Evolutionary conservation across 352 stramenopile genomes (phyloP).

Genomic region (Globisporangium megalacanthum): DNA sequence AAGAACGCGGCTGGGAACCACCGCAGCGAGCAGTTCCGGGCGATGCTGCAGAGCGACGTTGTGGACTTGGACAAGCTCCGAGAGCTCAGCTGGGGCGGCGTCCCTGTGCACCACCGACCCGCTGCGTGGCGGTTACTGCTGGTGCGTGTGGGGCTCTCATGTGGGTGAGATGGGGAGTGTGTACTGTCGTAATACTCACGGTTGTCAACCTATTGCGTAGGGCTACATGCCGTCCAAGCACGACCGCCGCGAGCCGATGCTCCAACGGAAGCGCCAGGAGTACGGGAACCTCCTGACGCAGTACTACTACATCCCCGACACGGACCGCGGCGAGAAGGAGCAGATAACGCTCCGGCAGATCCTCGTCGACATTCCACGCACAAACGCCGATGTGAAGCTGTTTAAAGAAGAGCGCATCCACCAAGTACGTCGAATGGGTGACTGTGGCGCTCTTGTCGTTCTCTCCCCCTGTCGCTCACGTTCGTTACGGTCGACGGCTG

Average conservation of each 20-base stretch:
- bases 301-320: slow-evolving; percentile 97
- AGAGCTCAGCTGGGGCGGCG: slow-evolving; percentile 89
- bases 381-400: slow-evolving; percentile 93
- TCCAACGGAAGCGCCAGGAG: slow-evolving; percentile 94
- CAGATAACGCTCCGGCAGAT: slow-evolving; percentile 95
- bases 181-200: neutral
- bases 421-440: slow-evolving; percentile 34
- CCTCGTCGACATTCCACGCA: slow-evolving; percentile 98
- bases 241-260: slow-evolving; percentile 83
- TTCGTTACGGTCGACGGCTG: slow-evolving; percentile 2
- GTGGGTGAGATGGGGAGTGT: neutral
- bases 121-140: slow-evolving; percentile 96
- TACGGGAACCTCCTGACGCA: slow-evolving; percentile 93
- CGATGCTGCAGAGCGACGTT: slow-evolving; percentile 61
- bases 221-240: slow-evolving; percentile 96
- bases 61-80: slow-evolving; percentile 89
- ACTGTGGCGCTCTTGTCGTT: neutral
- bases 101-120: slow-evolving; percentile 79
- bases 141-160: slow-evolving; percentile 31
- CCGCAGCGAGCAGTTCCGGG: slow-evolving; percentile 69
- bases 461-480: neutral
- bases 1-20: slow-evolving; percentile 65
- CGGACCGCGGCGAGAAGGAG: slow-evolving; percentile 92
- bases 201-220: slow-evolving; percentile 14
- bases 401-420: slow-evolving; percentile 95